These are phyloP conservation scores for Quercus tomentella DNA, from an alignment of 331 rosid species.

Conservation along the genomic window DNA sequence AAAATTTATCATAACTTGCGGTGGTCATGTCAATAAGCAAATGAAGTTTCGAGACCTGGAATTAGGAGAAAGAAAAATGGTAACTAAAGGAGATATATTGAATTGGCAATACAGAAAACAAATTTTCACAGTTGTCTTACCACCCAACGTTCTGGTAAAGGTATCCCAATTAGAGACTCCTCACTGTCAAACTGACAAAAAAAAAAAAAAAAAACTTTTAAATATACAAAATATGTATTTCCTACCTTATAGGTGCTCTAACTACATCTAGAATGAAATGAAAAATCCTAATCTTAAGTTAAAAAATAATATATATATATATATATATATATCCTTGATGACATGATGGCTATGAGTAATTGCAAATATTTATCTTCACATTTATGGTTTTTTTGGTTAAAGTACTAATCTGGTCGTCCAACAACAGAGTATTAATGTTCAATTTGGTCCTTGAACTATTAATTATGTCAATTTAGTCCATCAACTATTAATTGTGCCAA, in stretches of 20 bases:
- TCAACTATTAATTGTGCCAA: too few species aligned
- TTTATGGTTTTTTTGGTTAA: too few species aligned
- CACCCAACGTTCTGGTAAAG: slow-evolving; percentile 95
- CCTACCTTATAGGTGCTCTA: not conserved
- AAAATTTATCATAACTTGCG: slow-evolving; percentile 81
- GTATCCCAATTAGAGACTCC: slow-evolving; percentile 54
- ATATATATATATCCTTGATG: not conserved
- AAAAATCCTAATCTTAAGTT: not conserved
- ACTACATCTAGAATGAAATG: not conserved
- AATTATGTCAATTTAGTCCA: too few species aligned
- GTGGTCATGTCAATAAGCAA: slow-evolving; percentile 68
- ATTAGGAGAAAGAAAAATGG: slow-evolving; percentile 9
- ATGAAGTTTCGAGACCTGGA: slow-evolving; percentile 89
- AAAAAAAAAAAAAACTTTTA: not conserved
- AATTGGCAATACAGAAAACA: slow-evolving; percentile 5
- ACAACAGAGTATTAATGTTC: too few species aligned
- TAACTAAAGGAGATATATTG: slow-evolving; percentile 1
- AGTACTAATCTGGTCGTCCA: too few species aligned
- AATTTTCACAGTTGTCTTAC: slow-evolving; percentile 42
- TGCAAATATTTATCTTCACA: not conserved
- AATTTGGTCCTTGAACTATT: too few species aligned
- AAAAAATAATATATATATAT: too few species aligned
- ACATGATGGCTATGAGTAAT: not conserved
- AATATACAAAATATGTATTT: slow-evolving; percentile 11
- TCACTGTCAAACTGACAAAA: slow-evolving; percentile 64